phyloP scores from a whole-genome alignment of 2,329 filamentous ascomycete species.

The Cytospora piceae region DNA sequence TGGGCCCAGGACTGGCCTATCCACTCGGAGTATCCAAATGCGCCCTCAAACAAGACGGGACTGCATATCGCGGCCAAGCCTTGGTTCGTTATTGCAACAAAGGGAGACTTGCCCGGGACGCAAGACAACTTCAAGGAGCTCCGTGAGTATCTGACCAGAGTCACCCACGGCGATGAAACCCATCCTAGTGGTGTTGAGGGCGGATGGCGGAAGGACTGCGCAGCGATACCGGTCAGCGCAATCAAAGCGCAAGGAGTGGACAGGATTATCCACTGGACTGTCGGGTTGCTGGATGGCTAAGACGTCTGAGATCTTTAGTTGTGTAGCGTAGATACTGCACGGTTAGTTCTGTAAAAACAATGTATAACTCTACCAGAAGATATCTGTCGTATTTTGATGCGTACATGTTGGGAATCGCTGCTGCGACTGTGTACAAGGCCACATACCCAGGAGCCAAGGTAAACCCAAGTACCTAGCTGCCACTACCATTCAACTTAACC shows the following conservation, averaged over 20 bases:
- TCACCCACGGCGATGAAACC: constrained; percentile 63
- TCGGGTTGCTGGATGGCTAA: constrained; percentile 63
- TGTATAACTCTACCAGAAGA: background rate
- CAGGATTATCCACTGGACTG: constrained; percentile 71
- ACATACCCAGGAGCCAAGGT: too few relatives aligned
- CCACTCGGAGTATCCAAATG: constrained; percentile 38
- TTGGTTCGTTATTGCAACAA: constrained; percentile 95
- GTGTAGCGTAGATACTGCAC: background rate
- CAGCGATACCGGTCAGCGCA: constrained; percentile 84
- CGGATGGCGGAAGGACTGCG: constrained; percentile 64
- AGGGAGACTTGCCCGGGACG: constrained; percentile 81
- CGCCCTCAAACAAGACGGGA: constrained; percentile 39
- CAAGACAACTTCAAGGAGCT: constrained; percentile 75
- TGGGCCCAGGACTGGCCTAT: constrained; percentile 36
- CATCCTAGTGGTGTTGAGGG: constrained; percentile 73
- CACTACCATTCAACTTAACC: too few relatives aligned
- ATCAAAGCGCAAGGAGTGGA: constrained; percentile 85
- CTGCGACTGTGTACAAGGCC: too few relatives aligned
- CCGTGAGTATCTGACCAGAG: constrained; percentile 68
- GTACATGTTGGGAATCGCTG: too few relatives aligned
- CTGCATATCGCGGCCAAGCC: constrained; percentile 89
- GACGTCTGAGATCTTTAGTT: background rate
- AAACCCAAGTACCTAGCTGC: too few relatives aligned
- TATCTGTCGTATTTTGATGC: background rate
- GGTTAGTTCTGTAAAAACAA: background rate